These are phyloP conservation scores for Gonapodya sp. DNA, from an alignment of 192 early-diverging fungal species.

Conservation along the genomic window DNA sequence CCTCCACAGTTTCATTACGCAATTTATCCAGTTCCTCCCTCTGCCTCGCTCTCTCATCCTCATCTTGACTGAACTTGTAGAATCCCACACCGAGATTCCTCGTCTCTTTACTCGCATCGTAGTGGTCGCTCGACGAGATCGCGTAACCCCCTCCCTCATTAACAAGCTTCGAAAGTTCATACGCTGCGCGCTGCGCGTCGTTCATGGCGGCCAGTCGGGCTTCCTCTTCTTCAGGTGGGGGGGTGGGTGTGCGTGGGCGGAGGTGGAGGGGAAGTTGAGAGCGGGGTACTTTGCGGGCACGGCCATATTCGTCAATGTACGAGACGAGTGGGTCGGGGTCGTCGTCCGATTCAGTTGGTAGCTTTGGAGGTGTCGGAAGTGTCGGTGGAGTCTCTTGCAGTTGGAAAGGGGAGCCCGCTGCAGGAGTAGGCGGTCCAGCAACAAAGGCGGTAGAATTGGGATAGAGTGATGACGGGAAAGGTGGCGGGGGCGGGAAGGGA, in stretches of 20 bases:
- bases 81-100: constrained; percentile 12
- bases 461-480: neutral
- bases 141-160: neutral
- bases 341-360: constrained; percentile 21
- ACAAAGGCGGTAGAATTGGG: neutral
- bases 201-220: neutral
- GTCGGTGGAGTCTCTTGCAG: no score
- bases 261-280: neutral
- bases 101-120: constrained; percentile 1
- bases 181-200: neutral
- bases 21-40: neutral
- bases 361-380: constrained; percentile 13
- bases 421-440: neutral
- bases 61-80: constrained; percentile 24
- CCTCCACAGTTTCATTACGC: constrained; percentile 15
- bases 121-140: constrained; percentile 1
- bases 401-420: neutral
- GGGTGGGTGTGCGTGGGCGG: neutral
- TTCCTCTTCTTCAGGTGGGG: neutral
- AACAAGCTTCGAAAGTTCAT: neutral
- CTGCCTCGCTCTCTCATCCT: neutral
- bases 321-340: constrained; percentile 65
- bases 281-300: constrained; percentile 34
- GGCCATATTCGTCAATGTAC: constrained; percentile 64
- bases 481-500: neutral